These are phyloP conservation scores for Aspergillus texensis DNA, from an alignment of 2,329 filamentous ascomycete genomes.

Conservation along the genomic window DNA sequence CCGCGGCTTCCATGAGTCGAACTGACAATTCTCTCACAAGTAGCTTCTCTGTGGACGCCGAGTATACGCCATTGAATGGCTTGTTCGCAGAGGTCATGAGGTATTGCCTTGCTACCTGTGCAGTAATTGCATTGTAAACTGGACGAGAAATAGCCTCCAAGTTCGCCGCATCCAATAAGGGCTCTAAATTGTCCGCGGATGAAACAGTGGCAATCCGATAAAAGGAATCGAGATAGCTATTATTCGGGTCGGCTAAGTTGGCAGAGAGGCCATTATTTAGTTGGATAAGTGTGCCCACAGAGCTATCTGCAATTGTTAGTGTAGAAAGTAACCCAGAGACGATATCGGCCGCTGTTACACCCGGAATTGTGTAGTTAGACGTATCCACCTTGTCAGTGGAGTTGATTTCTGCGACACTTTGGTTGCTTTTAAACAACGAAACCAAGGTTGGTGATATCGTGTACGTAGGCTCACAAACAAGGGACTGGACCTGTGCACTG, in stretches of 20 bases:
- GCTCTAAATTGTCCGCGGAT: not conserved
- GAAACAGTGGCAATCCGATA: conserved; percentile 9
- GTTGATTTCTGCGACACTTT: conserved; percentile 5
- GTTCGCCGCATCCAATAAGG: conserved; percentile 1
- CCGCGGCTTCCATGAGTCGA: conserved; percentile 9
- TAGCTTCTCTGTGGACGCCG: not conserved
- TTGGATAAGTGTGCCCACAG: not conserved
- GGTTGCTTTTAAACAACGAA: conserved; percentile 8
- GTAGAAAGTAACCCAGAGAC: conserved; percentile 2
- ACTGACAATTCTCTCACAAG: conserved; percentile 11
- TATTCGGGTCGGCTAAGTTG: conserved; percentile 1
- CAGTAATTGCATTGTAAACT: conserved; percentile 2
- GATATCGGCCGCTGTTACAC: not conserved
- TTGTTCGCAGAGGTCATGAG: not conserved
- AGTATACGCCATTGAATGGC: conserved; percentile 3
- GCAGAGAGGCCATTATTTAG: not conserved
- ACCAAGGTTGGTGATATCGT: conserved; percentile 5
- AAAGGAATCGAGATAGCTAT: conserved; percentile 5
- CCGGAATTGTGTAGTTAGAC: not conserved
- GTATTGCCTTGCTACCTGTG: conserved; percentile 8
- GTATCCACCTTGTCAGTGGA: not conserved
- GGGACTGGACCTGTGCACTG: not conserved
- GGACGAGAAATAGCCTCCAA: not conserved
- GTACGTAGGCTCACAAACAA: conserved; percentile 10
- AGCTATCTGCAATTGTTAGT: not conserved